A percentile compares a stretch with the other conserved stretches of the same genome.
Evolutionary conservation across 2,329 filamentous ascomycete species (phyloP).

Genomic region (Sporothrix luriei): DNA sequence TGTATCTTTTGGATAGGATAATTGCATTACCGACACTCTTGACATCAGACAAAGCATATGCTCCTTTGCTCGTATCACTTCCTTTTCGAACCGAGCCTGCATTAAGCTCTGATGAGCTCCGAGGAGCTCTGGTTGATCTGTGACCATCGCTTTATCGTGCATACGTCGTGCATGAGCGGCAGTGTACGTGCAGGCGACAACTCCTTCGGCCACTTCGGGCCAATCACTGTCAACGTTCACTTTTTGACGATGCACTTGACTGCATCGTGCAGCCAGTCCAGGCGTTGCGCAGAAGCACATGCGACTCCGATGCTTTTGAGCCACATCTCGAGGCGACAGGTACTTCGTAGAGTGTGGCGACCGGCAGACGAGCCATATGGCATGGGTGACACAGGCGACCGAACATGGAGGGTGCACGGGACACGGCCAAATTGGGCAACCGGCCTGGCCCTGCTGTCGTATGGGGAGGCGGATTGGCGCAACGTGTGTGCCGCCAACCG

Average conservation of each 20-base stretch:
- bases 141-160: constrained; percentile 14
- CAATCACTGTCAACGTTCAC: neutral
- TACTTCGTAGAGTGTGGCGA: neutral
- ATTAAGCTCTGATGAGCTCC: neutral
- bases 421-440: neutral
- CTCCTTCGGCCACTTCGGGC: neutral
- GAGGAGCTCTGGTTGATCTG: neutral
- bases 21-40: neutral
- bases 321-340: too few species aligned
- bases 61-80: neutral
- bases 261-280: neutral
- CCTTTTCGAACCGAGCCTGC: neutral
- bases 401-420: neutral
- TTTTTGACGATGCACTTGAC: neutral
- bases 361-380: too few species aligned
- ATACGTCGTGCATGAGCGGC: constrained; percentile 25
- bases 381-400: neutral
- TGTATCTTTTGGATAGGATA: neutral
- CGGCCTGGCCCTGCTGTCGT: neutral
- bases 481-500: constrained; percentile 10
- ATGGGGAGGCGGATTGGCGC: constrained; percentile 15
- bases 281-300: neutral
- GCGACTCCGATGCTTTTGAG: neutral
- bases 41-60: neutral
- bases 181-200: neutral